phyloP scores from a whole-genome alignment of 192 early-diverging fungal species.

The Chytriomyces sp. region DNA sequence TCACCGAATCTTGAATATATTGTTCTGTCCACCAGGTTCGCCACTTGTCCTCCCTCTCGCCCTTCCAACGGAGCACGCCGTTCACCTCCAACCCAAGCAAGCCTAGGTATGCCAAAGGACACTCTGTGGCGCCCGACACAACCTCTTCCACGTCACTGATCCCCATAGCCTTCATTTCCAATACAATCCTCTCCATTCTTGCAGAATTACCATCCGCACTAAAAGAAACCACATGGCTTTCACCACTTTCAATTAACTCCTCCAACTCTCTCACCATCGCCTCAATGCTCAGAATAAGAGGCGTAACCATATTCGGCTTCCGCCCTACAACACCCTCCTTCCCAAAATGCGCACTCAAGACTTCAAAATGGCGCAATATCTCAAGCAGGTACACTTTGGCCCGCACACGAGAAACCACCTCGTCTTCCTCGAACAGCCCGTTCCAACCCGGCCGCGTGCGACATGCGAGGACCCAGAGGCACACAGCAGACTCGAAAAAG shows the following conservation, averaged over 20 bases:
- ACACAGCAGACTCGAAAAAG: not conserved
- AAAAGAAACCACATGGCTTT: not conserved
- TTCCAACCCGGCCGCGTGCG: not conserved
- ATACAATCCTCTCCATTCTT: not conserved
- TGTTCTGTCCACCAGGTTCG: not conserved
- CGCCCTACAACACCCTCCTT: not conserved
- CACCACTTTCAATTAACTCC: too few species aligned
- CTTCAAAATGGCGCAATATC: not conserved
- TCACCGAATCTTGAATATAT: too few species aligned
- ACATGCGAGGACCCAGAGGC: not conserved
- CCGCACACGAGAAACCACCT: too few species aligned
- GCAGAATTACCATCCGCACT: not conserved
- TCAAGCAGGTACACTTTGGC: not conserved
- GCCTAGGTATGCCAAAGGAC: conserved; percentile 1
- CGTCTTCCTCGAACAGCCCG: too few species aligned
- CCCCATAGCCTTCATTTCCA: not conserved
- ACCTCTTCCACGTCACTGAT: not conserved
- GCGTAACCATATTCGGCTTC: not conserved
- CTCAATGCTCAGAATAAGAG: not conserved
- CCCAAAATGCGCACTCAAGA: not conserved
- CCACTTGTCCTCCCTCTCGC: not conserved
- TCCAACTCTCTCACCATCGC: not conserved
- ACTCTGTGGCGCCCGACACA: not conserved
- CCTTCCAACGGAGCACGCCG: not conserved
- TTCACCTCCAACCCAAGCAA: conserved; percentile 9